Base-by-base conservation (phyloP, 225 moss, liverwort and hornwort species). In the Takakia lepidozioides region DNA sequence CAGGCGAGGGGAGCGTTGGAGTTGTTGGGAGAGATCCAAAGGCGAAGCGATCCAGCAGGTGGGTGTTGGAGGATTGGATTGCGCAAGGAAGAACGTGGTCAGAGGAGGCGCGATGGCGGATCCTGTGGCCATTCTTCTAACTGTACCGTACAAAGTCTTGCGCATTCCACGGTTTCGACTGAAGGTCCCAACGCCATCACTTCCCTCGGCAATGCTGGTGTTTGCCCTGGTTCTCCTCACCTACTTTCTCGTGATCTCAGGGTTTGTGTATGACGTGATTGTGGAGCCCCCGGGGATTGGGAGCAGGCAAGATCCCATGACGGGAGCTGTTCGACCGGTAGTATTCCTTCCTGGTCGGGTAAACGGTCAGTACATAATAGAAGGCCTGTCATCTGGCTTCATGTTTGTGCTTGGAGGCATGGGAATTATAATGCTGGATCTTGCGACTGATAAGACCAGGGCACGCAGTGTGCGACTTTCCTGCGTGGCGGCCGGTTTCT, bases 261-360 rank as follows among this genome's bases (percentile, higher is more conserved):
- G 95, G 22, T 91, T 98, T 58, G 87, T 98, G 45, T 98, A 98
- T 32, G 95, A 98, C 35, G 91, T 98, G 71, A 91, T 98, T 14
- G 95, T 98, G 54, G 91, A 87, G 80, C 91, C 95, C 45, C 95
- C 95, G 1, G 90, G 95, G 43, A 98, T 98, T 28, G 95, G 95
- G 25, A 98, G 95, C 87, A 82, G 68, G 58, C 95, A 98, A 63
- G 95, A 98, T 70, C 90, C 91, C 2, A 55, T 64, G 44, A 98
- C 95, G 1, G 95, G 95, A 21, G 95, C 95, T 9, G 75, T 98
- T 54, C 95, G 87, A 19, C 95, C 95, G 14, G 84, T 98, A 39
- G 95, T 98, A 27, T 98, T 98, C 29, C 66, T 98, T 0, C 73
- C 91, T 0, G 87, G 87, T 9, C 80, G 91, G 23, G 95, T 98